Percentiles rank a stretch among this genome's conserved stretches.
phyloP scores from a whole-genome alignment of 2,329 filamentous ascomycete species.

The Mollisiaceae sp. region DNA sequence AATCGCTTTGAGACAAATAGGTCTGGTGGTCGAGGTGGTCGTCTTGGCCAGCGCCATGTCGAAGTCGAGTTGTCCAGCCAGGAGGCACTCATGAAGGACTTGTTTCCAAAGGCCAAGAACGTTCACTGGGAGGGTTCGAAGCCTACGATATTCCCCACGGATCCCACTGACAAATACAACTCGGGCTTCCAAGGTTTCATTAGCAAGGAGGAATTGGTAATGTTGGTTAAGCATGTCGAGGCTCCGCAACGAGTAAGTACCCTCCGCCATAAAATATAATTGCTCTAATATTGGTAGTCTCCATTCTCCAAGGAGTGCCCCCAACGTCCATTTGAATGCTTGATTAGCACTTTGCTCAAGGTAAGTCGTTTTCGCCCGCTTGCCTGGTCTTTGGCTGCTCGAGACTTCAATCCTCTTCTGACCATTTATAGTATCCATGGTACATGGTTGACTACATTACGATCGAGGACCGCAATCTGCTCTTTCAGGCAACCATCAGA shows the following conservation, averaged over 20 bases:
- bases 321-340: constrained; percentile 67
- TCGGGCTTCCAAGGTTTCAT: constrained; percentile 66
- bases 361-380: constrained; percentile 24
- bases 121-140: constrained; percentile 57
- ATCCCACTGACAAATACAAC: constrained; percentile 45
- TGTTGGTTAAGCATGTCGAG: constrained; percentile 68
- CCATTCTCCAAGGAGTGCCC: constrained; percentile 65
- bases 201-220: constrained; percentile 65
- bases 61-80: constrained; percentile 63
- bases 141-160: constrained; percentile 49
- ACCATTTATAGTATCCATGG: constrained; percentile 61
- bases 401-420: constrained; percentile 38
- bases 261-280: neutral
- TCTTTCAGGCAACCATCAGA: constrained; percentile 57
- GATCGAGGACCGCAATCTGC: constrained; percentile 57
- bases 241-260: constrained; percentile 63
- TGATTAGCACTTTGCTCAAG: constrained; percentile 60
- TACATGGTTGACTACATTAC: constrained; percentile 61
- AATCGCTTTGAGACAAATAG: constrained; percentile 51
- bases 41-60: constrained; percentile 62
- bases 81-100: constrained; percentile 61
- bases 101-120: constrained; percentile 64
- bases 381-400: constrained; percentile 10
- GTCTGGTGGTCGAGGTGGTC: constrained; percentile 47
- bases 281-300: constrained; percentile 49